Evolutionary conservation across 352 stramenopile genomes (phyloP), one percentile per base, ranked within the genome.

Genomic region (Globisporangium nagaii): DNA sequence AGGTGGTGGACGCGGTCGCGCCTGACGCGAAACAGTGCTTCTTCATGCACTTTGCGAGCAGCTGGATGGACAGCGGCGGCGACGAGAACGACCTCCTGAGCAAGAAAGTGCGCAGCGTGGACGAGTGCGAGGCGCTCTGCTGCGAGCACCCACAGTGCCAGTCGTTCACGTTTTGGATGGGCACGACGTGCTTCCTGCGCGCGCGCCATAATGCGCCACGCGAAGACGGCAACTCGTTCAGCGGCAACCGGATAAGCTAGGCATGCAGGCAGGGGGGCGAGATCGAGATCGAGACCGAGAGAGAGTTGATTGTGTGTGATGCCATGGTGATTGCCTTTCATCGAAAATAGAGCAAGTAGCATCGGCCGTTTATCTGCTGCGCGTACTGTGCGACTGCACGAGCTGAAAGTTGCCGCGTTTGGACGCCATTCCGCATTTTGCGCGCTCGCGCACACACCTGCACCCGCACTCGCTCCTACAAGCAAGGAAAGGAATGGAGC

Each of bases 151-250:
- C 74, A 0, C 58, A 73, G 30, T 90, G 79, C 57, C 60, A 71
- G 32, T 88, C 76, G 32, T 90, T 84, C 56, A 86, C 74, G 13
- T 86, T 88, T 49, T 90, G 79, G 76, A 79, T 71, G 42, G 72
- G 71, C 6, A 60, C 63, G 39, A 86, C 76, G n/a, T 90, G 79
- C 58, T 90, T 86, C 59, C 55, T 90, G n/a, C 74, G 79, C 17
- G 67, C 70, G 25, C 60, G 42, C 27, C 68, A 55, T 45, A 79
- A 67, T 20, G 55, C 64, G 2, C 72, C 76, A 12, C 70, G 76
- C 1, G 44, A 61, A 8, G 73, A 86, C 13, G 59, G 42, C 45
- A 73, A 85, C 50, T 81, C 79, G 13, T 88, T 90, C 55, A 86
- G 74, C 32, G 79, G 67, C 45, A 69, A 73, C 35, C 72, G 72